Evolutionary conservation across 495 filamentous ascomycete species (phyloP).

Genomic region (Xylaria curta): DNA sequence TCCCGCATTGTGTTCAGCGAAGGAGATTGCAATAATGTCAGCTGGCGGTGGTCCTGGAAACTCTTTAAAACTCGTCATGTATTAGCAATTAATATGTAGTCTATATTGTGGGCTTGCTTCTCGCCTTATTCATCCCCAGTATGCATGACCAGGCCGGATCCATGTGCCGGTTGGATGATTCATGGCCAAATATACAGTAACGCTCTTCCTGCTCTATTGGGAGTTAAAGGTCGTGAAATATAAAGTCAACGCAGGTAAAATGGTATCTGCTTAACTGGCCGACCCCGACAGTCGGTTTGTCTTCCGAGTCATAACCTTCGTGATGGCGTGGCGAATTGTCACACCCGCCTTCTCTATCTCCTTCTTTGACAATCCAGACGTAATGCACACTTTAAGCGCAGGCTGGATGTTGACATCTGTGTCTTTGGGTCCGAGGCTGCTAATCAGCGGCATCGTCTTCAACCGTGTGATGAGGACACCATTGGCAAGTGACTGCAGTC

Average conservation of each 20-base stretch:
- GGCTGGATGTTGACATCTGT: constrained; percentile 71
- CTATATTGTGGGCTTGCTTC: constrained; percentile 29
- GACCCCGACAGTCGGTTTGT: constrained; percentile 45
- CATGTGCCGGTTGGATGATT: neutral
- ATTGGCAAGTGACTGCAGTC: constrained; percentile 70
- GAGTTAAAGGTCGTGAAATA: neutral
- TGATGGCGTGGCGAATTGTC: constrained; percentile 89
- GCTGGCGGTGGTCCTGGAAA: neutral
- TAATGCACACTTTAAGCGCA: constrained; percentile 89
- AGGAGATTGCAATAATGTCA: neutral
- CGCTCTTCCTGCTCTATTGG: neutral
- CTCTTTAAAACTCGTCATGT: neutral
- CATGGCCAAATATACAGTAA: constrained; percentile 17
- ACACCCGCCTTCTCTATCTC: constrained; percentile 92
- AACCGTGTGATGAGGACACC: constrained; percentile 86
- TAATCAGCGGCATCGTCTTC: constrained; percentile 73
- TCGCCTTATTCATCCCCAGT: constrained; percentile 10
- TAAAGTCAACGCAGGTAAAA: constrained; percentile 10
- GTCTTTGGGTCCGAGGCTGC: constrained; percentile 61
- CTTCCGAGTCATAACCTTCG: constrained; percentile 74
- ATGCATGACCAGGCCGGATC: neutral
- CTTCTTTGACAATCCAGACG: constrained; percentile 85
- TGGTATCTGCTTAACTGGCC: constrained; percentile 33
- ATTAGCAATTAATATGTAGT: constrained; percentile 43
- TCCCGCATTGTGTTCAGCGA: neutral